phyloP scores from a whole-genome alignment of 306 rosid genomes.

The Datisca glomerata region DNA sequence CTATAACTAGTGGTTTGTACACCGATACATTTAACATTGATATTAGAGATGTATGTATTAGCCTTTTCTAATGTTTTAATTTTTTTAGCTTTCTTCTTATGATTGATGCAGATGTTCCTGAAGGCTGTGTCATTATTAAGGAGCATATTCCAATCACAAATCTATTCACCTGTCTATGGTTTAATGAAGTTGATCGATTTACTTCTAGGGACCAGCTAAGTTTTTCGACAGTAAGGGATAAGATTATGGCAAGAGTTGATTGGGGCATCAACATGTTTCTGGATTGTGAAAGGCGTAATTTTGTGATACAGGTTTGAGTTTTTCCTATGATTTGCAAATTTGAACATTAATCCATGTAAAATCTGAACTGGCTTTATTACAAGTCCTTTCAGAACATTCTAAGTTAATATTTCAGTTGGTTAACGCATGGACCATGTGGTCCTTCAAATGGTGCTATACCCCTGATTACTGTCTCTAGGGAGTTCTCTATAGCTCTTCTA shows the following conservation, averaged over 20 bases:
- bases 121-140: slow-evolving; percentile 85
- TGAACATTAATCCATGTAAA: too few species aligned
- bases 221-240: slow-evolving; percentile 86
- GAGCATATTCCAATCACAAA: slow-evolving; percentile 92
- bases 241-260: slow-evolving; percentile 54
- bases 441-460: too few species aligned
- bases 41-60: too few species aligned
- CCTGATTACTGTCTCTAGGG: too few species aligned
- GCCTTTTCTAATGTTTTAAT: too few species aligned
- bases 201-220: slow-evolving; percentile 95
- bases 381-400: too few species aligned
- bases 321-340: slow-evolving; percentile 2
- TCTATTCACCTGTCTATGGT: slow-evolving; percentile 93
- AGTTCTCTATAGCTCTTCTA: too few species aligned
- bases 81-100: slow-evolving; percentile 9
- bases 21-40: background rate
- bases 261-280: slow-evolving; percentile 80
- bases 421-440: too few species aligned
- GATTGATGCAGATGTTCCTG: slow-evolving; percentile 83
- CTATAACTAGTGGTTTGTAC: slow-evolving; percentile 80
- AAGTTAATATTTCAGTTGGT: too few species aligned
- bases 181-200: slow-evolving; percentile 94
- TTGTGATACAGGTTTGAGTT: slow-evolving; percentile 70
- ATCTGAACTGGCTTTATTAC: too few species aligned
- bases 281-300: slow-evolving; percentile 96